Conservation (phyloP, 148 eudicot genomes). For the Mesembryanthemum crystallinum region DNA sequence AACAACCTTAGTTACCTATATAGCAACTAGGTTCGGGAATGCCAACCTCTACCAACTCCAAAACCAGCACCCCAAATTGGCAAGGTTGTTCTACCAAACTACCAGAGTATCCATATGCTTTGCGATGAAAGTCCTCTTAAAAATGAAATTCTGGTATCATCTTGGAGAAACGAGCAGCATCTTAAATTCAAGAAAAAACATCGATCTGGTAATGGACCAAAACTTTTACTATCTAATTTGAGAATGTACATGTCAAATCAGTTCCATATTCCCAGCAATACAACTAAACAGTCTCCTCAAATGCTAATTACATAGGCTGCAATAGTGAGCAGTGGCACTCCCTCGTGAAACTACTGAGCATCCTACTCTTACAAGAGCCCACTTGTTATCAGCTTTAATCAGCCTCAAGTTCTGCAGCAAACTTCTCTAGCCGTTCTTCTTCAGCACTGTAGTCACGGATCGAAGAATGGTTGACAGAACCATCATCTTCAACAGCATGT, state of each 20-base stretch:
- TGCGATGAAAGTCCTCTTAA: no score
- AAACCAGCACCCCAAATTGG: no score
- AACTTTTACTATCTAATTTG: background rate
- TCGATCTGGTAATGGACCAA: background rate
- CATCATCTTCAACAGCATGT: slow-evolving; percentile 80
- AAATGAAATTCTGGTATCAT: background rate
- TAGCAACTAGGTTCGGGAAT: no score
- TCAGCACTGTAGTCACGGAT: slow-evolving; percentile 67
- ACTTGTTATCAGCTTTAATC: slow-evolving; percentile 24
- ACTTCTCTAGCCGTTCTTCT: slow-evolving; percentile 70
- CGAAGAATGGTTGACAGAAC: slow-evolving; percentile 66
- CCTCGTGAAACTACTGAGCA: no score
- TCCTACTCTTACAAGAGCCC: background rate
- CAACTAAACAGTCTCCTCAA: background rate
- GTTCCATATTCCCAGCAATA: background rate
- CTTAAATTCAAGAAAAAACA: background rate
- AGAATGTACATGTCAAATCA: background rate
- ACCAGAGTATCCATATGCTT: no score
- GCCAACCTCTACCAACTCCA: no score
- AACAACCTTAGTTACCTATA: no score
- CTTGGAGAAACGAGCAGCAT: background rate
- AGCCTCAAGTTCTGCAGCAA: slow-evolving; percentile 87
- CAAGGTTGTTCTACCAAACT: no score
- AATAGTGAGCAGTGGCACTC: background rate
- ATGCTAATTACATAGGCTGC: background rate